Evolutionary conservation across 2,329 filamentous ascomycete species (phyloP).

Genomic region (Biscogniauxia mediterranea): DNA sequence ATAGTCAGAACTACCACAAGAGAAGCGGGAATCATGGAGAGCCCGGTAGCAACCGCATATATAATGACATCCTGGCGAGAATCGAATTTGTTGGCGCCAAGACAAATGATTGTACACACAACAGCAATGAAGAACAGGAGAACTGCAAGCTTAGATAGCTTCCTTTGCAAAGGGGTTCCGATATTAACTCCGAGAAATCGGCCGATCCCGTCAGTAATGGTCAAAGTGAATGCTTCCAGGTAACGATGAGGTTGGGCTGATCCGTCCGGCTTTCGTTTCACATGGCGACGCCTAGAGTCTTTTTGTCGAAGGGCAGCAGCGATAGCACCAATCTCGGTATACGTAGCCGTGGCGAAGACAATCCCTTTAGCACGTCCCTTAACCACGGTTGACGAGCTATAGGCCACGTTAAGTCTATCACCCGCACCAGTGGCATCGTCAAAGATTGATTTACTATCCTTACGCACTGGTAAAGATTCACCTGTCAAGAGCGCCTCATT

Average conservation of each 20-base stretch:
- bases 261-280: slow-evolving; percentile 53
- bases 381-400: slow-evolving; percentile 61
- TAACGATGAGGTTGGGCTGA: slow-evolving; percentile 53
- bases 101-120: slow-evolving; percentile 66
- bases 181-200: slow-evolving; percentile 66
- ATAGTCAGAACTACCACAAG: slow-evolving; percentile 67
- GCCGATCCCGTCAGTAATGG: slow-evolving; percentile 56
- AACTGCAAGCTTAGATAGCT: slow-evolving; percentile 65
- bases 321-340: slow-evolving; percentile 64
- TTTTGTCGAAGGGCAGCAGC: slow-evolving; percentile 58
- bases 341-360: slow-evolving; percentile 59
- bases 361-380: slow-evolving; percentile 60
- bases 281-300: slow-evolving; percentile 48
- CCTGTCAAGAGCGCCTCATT: slow-evolving; percentile 64
- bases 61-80: slow-evolving; percentile 59
- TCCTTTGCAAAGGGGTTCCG: slow-evolving; percentile 68
- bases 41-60: slow-evolving; percentile 57
- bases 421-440: slow-evolving; percentile 53
- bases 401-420: slow-evolving; percentile 62
- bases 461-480: slow-evolving; percentile 59
- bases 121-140: slow-evolving; percentile 66
- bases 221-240: slow-evolving; percentile 45
- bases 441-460: slow-evolving; percentile 50
- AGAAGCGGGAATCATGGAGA: slow-evolving; percentile 60
- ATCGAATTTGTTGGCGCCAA: slow-evolving; percentile 61